Conservation (phyloP, 2,329 filamentous ascomycete species). For the Hawksworthiomyces lignivorus region DNA sequence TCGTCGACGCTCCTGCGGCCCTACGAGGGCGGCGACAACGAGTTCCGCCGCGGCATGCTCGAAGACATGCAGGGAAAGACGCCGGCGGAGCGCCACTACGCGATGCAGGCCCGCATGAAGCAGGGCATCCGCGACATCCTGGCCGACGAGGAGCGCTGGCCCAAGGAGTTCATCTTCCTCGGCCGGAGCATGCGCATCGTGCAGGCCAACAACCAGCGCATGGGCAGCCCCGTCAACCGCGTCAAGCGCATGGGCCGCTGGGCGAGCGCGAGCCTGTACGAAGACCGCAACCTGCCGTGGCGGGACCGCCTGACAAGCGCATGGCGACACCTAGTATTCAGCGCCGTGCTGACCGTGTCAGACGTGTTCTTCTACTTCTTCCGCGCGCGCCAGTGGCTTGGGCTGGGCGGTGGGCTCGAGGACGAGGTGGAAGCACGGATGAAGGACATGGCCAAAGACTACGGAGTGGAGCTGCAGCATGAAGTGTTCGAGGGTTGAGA, state of each 20-base stretch:
- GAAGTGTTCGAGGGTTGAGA: constrained; percentile 80
- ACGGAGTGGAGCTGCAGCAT: constrained; percentile 85
- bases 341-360: constrained; percentile 62
- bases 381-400: constrained; percentile 68
- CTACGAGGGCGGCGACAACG: constrained; percentile 75
- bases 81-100: constrained; percentile 69
- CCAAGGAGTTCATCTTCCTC: constrained; percentile 85
- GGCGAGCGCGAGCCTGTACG: constrained; percentile 77
- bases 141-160: constrained; percentile 79
- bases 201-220: constrained; percentile 85
- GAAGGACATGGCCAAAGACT: constrained; percentile 80
- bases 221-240: constrained; percentile 82
- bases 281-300: constrained; percentile 58
- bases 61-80: constrained; percentile 52
- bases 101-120: constrained; percentile 81
- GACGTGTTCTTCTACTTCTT: constrained; percentile 80
- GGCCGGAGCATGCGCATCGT: constrained; percentile 88
- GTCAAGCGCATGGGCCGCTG: constrained; percentile 91
- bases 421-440: constrained; percentile 86
- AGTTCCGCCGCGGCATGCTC: constrained; percentile 57
- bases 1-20: constrained; percentile 83
- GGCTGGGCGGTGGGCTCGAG: constrained; percentile 78
- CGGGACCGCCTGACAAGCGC: constrained; percentile 59
- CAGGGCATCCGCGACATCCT: constrained; percentile 61
- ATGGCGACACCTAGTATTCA: constrained; percentile 75